A percentile compares a stretch with the other conserved stretches of the same genome.
Conservation (phyloP, 257 asterid species). For the Solanum chiquidenum region DNA sequence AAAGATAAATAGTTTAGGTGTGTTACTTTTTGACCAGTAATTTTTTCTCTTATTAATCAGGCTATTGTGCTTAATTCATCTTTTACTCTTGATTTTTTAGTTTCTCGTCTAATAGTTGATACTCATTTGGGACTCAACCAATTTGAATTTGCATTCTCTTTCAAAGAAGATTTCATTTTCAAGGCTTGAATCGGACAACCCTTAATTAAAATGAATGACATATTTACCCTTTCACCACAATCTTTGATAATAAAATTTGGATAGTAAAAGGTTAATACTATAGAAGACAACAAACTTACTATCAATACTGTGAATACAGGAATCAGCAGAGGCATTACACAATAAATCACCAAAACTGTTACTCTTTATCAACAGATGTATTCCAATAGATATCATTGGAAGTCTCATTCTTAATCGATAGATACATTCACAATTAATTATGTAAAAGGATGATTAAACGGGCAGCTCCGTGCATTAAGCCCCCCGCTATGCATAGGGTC, state of each 20-base stretch:
- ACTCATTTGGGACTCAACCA: neutral
- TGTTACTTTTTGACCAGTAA: fast-evolving
- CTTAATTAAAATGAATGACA: fast-evolving
- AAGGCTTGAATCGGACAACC: fast-evolving
- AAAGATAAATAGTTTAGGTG: neutral
- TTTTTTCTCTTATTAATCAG: neutral
- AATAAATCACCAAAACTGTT: neutral
- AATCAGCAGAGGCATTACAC: neutral
- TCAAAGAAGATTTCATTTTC: neutral
- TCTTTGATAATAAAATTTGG: neutral
- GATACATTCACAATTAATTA: neutral
- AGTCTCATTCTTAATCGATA: neutral
- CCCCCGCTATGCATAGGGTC: neutral
- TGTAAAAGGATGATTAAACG: neutral
- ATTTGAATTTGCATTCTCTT: neutral
- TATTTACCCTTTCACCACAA: neutral
- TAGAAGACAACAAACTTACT: neutral
- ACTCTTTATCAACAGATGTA: neutral
- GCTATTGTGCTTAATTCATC: neutral
- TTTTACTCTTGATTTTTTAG: neutral
- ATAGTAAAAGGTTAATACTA: neutral
- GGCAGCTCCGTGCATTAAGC: neutral
- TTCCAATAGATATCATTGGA: neutral
- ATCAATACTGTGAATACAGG: neutral
- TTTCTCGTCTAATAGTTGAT: fast-evolving